Base-by-base conservation (phyloP, 495 filamentous ascomycete species). In the Talaromyces stipitatus region DNA sequence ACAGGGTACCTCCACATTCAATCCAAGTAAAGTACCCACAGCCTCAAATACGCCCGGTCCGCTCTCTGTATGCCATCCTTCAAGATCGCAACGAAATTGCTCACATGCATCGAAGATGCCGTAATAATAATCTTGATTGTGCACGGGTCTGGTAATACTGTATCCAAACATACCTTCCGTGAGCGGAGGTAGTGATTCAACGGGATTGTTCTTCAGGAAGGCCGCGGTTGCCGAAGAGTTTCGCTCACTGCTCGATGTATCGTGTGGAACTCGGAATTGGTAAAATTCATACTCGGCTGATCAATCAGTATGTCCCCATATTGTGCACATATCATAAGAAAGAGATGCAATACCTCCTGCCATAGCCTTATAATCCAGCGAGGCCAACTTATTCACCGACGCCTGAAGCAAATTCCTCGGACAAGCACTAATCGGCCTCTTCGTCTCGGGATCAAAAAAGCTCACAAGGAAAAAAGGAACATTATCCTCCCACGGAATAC, bases 161-260 rank as follows among this genome's bases (percentile, higher is more conserved):
- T 98, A 98, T 27, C 92, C 94, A 62, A 97, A 97, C 94, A 98
- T 98, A 57, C 94, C 94, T 68, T 97, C 90, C 18, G 94, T 96
- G 28, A 98, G 64, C 28, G 84, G 68, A 1, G 91, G 90, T 6
- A 96, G 79, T 1, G 81, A 64, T 29, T 87, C 77, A 27, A 86
- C 82, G 0, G 88, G 77, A 62, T 96, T 91, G 23, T 87, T 70
- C 59, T 80, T 78, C 2, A 96, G 80, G 66, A 86, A 96, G 2
- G 75, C 67, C 20, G 89, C 89, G 1, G 89, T 88, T 0, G 87
- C 82, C n/a, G 85, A 84, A 4, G 82, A 80, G 54, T 83, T 84
- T n/a, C 73, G 78, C 56, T 84, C 78, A 23, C 74, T 68, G 12
- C 73, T 66, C 10, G 62, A 38, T n/a, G 75, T 61, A 43, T 71